Evolutionary conservation across 768 basidiomycete genomes (phyloP).

Genomic region (Russula compacta): DNA sequence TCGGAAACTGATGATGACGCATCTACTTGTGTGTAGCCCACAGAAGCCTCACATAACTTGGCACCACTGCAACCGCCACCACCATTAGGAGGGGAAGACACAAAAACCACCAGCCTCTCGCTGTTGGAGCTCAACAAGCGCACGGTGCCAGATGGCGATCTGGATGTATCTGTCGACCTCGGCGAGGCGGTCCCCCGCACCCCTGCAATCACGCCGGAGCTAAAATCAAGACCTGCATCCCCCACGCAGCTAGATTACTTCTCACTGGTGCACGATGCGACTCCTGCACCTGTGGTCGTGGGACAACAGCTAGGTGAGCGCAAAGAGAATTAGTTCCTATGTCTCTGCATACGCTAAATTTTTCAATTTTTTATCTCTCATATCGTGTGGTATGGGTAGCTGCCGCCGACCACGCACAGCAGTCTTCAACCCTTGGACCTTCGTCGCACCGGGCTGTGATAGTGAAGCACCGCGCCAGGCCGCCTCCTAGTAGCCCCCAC

Average conservation of each 20-base stretch:
- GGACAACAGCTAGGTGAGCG: neutral
- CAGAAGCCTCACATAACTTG: neutral
- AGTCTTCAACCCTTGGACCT: neutral
- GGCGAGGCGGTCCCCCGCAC: conserved; percentile 5
- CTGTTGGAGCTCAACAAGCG: neutral
- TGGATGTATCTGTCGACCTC: conserved; percentile 6
- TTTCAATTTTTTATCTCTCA: no score
- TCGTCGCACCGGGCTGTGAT: neutral
- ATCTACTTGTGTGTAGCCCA: neutral
- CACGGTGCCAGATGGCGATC: neutral
- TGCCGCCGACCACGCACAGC: neutral
- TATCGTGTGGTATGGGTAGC: neutral
- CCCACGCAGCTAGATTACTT: neutral
- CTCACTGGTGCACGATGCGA: neutral
- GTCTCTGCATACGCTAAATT: neutral
- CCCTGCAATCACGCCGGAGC: neutral
- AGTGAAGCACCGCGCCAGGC: neutral
- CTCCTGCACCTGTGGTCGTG: neutral
- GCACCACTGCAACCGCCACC: neutral
- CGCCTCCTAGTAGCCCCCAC: neutral
- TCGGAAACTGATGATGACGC: neutral
- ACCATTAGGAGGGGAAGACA: neutral
- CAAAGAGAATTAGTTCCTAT: no score
- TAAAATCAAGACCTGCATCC: neutral
- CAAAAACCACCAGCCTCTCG: neutral